Percentiles rank a stretch among this genome's conserved stretches.
phyloP scores from a whole-genome alignment of 177 flowering plant genomes.

The Vitis hybrid region DNA sequence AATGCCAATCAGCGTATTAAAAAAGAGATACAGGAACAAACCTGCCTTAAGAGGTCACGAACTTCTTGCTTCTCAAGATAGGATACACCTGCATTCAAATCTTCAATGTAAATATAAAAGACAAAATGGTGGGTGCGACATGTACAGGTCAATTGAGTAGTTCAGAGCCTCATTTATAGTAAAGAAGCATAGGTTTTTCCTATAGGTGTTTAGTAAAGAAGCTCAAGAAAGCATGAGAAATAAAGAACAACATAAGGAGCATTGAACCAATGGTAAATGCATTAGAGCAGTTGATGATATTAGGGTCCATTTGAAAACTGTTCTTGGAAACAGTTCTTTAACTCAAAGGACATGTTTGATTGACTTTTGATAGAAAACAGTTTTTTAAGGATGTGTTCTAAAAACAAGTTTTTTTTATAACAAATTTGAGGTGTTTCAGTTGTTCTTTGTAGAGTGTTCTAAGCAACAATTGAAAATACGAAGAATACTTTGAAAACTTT shows the following conservation, averaged over 20 bases:
- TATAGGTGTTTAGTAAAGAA: too few relatives aligned
- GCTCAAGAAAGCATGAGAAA: not conserved
- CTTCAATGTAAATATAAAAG: conserved; percentile 12
- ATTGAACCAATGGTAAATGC: not conserved
- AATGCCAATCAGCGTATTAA: not conserved
- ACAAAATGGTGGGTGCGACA: not conserved
- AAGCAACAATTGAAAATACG: too few relatives aligned
- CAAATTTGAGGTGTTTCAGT: too few relatives aligned
- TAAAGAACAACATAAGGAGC: not conserved
- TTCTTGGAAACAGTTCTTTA: too few relatives aligned
- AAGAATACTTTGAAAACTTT: too few relatives aligned
- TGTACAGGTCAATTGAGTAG: not conserved
- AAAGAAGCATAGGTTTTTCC: not conserved
- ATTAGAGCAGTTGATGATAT: not conserved
- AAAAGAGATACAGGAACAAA: conserved; percentile 25
- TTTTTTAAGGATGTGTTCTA: too few relatives aligned
- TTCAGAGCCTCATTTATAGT: not conserved
- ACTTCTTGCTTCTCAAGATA: conserved; percentile 95
- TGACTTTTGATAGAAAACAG: too few relatives aligned
- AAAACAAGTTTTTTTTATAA: too few relatives aligned
- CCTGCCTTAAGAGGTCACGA: conserved; percentile 77
- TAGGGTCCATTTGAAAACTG: too few relatives aligned
- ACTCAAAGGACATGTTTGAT: too few relatives aligned
- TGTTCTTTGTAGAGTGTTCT: too few relatives aligned
- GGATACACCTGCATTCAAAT: conserved; percentile 58